Conservation (phyloP, 257 asterid genomes). For the Asclepias syriaca region DNA sequence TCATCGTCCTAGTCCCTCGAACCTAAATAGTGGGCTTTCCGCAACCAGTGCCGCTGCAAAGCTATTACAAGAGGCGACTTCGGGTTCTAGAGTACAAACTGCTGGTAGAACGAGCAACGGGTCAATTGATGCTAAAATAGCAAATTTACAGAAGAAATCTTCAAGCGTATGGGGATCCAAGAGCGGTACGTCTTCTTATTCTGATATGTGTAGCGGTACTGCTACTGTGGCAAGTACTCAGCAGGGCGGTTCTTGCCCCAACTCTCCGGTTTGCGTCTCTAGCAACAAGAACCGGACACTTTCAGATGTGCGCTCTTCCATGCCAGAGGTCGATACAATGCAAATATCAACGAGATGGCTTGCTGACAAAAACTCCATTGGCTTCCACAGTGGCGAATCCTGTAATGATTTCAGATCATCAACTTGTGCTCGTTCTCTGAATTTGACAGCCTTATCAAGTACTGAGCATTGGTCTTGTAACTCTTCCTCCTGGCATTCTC, state of each 20-base stretch:
- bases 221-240: conserved; percentile 14
- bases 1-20: conserved; percentile 35
- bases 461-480: conserved; percentile 9
- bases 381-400: conserved; percentile 12
- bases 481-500: conserved; percentile 18
- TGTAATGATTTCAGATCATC: conserved; percentile 27
- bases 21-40: conserved; percentile 20
- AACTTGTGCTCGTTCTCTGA: conserved; percentile 48
- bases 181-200: conserved; percentile 27
- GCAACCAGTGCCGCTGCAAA: conserved; percentile 58
- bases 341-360: conserved; percentile 22
- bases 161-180: conserved; percentile 30
- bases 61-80: conserved; percentile 62
- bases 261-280: conserved; percentile 41
- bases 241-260: conserved; percentile 50
- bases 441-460: conserved; percentile 25
- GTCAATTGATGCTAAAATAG: conserved; percentile 15
- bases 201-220: not conserved
- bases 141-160: conserved; percentile 31
- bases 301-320: conserved; percentile 39
- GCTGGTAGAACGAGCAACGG: not conserved
- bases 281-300: conserved; percentile 25
- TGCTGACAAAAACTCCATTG: conserved; percentile 32
- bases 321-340: conserved; percentile 43
- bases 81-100: conserved; percentile 12